Base-by-base conservation (phyloP, 2,329 filamentous ascomycete genomes). In the Diaporthe sp. region DNA sequence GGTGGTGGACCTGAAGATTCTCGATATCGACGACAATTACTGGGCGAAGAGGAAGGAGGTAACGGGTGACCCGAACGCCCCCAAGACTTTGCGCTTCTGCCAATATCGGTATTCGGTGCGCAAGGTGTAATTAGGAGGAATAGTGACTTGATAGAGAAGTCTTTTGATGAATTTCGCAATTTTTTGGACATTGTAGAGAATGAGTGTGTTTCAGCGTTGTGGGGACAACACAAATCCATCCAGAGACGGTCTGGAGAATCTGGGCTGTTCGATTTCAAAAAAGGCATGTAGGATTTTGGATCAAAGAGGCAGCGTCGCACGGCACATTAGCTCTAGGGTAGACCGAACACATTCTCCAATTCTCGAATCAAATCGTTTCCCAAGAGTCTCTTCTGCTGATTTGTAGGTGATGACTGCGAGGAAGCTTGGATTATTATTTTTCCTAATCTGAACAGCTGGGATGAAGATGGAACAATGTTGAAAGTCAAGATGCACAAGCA, bases 21-120 rank as follows among this genome's bases (percentile, higher is more conserved):
- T 62, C 15, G 61, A 65, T 25, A 65, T 46, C 15, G 61, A 65
- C 10, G 61, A 65, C 42, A 65, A 65, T 65, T 65, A 65, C 61
- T 65, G 61, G 61, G 61, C 61, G 9, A 65, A 65, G 61, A 65
- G 61, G 42, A 65, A 65, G 61, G 61, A 65, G 46, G 5, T 65
- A 8, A 65, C 42, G 42, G 60, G 42, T n/a, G 61, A 65, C 61
- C 61, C 61, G 25, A 65, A 49, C 25, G 1, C 61, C 2, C 61
- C 61, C 42, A 65, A 65, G 42, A 65, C 61, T 65, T 49, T 65
- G 42, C 61, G 61, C 25, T 65, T 65, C 15, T 65, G 61, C 61
- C 61, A 65, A n/a, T 65, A 65, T 49, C 39, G 61, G 25, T 65
- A 65, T 49, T 46, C 61, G 42, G 61, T 65, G 42, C 61, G 61